Base-by-base conservation (phyloP, 352 stramenopile genomes). In the Phytophthora pisi region DNA sequence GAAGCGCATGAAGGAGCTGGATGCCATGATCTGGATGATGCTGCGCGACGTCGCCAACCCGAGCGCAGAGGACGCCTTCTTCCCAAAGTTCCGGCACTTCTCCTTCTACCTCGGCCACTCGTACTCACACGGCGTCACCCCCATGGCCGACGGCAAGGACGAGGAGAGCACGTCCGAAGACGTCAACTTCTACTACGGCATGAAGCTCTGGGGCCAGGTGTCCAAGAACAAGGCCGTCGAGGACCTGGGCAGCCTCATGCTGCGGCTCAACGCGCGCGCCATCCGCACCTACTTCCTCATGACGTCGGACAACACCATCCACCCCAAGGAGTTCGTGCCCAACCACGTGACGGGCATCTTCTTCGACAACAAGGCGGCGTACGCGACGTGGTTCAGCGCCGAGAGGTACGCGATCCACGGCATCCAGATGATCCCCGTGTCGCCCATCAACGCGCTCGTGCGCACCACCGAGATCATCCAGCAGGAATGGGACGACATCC, bases 251-350 rank as follows among this genome's bases (percentile, higher is more conserved):
- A 89, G 77, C 26, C 74, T 93, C 30, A 91, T 93, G 75, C 60
- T 90, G 16, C 78, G 80, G 18, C 60, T 93, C 46, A 82, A 91
- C 51, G 83, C 82, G 0, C 81, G 69, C n/a, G 77, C 69, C 8
- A 68, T 93, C 11, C 74, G 76, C 50, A 91, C 80, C 2, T 93
- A 93, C 72, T 93, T 93, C 69, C 70, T 93, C 42, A 83, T 93
- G 70, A 72, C 75, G 54, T 79, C 61, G 16, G 55, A 71, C 65
- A 92, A 89, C 74, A 77, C 66, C n/a, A 64, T 91, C 11, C 84
- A 92, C 64, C 82, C 84, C 5, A 63, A 71, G 5, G 62, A 79
- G 66, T 89, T 92, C 50, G 63, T 75, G 36, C 74, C 74, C 23
- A 92, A 92, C 75, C 77, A 91, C 56, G 84, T 92, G 45, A 86